phyloP scores from a whole-genome alignment of 805 yeast species.

The Myxozyma udenii region DNA sequence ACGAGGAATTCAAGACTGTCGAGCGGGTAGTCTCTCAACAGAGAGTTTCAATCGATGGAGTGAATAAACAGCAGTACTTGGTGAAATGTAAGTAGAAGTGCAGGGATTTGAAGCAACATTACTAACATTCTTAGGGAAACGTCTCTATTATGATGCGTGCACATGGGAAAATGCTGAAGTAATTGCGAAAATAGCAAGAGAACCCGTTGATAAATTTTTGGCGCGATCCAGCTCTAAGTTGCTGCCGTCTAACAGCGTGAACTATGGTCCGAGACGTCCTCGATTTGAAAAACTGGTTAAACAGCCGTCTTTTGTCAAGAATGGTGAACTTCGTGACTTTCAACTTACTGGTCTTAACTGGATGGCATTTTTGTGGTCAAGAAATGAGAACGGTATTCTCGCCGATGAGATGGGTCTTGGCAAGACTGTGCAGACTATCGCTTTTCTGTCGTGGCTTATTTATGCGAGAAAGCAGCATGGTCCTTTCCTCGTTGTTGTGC shows the following conservation, averaged over 20 bases:
- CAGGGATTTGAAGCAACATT: neutral
- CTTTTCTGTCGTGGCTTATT: slow-evolving; percentile 90
- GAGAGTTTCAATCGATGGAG: slow-evolving; percentile 48
- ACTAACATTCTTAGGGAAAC: slow-evolving; percentile 46
- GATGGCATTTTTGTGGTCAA: slow-evolving; percentile 99
- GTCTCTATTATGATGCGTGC: slow-evolving; percentile 89
- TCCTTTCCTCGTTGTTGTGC: slow-evolving; percentile 95
- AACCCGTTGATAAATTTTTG: slow-evolving; percentile 78
- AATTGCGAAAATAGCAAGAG: slow-evolving; percentile 80
- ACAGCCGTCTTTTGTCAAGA: slow-evolving; percentile 87
- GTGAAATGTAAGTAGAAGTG: slow-evolving; percentile 61
- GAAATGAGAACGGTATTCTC: slow-evolving; percentile 93
- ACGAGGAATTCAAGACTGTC: slow-evolving; percentile 76
- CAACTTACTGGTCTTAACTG: slow-evolving; percentile 97
- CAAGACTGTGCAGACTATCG: slow-evolving; percentile 94
- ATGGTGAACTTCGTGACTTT: slow-evolving; percentile 92
- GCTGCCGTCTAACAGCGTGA: slow-evolving; percentile 74
- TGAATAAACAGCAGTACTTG: slow-evolving; percentile 58
- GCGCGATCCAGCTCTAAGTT: slow-evolving; percentile 78
- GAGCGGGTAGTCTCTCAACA: slow-evolving; percentile 88
- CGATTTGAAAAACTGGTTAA: slow-evolving; percentile 77
- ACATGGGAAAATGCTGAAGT: slow-evolving; percentile 94
- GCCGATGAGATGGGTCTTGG: slow-evolving; percentile 99
- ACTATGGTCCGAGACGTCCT: slow-evolving; percentile 73
- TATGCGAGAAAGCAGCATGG: slow-evolving; percentile 96